Evolutionary conservation across 148 eudicot genomes (phyloP).

Genomic region (Persicaria tinctoria): DNA sequence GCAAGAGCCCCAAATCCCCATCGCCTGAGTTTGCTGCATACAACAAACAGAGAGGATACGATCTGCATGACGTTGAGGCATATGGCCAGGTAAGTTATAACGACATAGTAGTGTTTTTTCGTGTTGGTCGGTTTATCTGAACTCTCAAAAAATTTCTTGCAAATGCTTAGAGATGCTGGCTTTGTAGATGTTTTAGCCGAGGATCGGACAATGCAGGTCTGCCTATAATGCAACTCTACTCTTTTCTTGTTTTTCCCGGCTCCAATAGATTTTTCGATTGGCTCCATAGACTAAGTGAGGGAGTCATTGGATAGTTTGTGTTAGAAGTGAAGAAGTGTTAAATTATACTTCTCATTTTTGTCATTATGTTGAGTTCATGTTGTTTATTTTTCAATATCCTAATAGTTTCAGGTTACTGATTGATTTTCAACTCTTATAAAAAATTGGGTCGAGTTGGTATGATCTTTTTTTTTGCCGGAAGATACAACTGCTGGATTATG

Average conservation of each 20-base stretch:
- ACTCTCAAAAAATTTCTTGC: not conserved
- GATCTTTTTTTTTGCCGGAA: not conserved
- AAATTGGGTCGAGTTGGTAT: too few species aligned
- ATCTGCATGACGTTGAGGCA: conserved; percentile 86
- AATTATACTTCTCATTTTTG: too few species aligned
- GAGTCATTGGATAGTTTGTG: too few species aligned
- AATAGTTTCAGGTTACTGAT: not conserved
- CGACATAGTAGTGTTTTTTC: not conserved
- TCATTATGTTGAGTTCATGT: not conserved
- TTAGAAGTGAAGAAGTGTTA: too few species aligned
- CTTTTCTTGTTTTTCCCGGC: not conserved
- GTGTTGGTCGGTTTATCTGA: not conserved
- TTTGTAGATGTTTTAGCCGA: conserved; percentile 75
- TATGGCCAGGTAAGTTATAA: conserved; percentile 61
- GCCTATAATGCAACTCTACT: not conserved
- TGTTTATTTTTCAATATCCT: not conserved
- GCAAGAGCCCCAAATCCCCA: conserved; percentile 61
- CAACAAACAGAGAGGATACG: conserved; percentile 95
- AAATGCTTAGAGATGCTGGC: conserved; percentile 98
- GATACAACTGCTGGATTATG: not conserved
- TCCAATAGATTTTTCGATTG: not conserved
- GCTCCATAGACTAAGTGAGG: not conserved
- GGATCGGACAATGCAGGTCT: conserved; percentile 92
- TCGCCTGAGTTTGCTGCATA: conserved; percentile 72
- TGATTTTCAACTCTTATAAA: not conserved